Conservation (phyloP, 345 rosid species). For the Cardamine resedifolia region DNA sequence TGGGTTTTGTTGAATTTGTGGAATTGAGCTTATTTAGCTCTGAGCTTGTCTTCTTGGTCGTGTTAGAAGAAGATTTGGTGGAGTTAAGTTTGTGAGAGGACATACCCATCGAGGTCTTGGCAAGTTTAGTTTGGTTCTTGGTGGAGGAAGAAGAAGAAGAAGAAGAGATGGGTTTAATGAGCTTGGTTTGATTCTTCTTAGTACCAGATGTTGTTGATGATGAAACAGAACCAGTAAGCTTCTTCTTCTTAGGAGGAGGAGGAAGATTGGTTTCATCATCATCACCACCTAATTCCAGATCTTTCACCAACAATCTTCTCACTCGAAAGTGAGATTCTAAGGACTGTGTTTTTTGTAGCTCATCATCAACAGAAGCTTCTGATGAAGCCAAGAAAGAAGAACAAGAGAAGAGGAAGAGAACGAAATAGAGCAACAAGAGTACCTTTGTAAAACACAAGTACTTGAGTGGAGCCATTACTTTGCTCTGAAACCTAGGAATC, state of each 20-base stretch:
- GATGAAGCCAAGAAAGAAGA: slow-evolving; percentile 39
- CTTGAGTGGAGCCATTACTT: slow-evolving; percentile 45
- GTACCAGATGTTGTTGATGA: slow-evolving; percentile 19
- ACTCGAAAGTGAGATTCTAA: slow-evolving; percentile 31
- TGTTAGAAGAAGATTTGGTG: slow-evolving; percentile 37
- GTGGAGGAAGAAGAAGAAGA: slow-evolving; percentile 36
- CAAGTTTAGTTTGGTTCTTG: slow-evolving; percentile 53
- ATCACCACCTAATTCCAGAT: slow-evolving; percentile 29
- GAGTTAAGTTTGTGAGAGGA: slow-evolving; percentile 50
- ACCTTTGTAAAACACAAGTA: slow-evolving; percentile 51
- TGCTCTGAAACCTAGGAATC: slow-evolving; percentile 37
- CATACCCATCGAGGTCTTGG: slow-evolving; percentile 22
- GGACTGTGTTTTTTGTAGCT: slow-evolving; percentile 31
- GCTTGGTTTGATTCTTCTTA: slow-evolving; percentile 60
- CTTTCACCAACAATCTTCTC: slow-evolving; percentile 46
- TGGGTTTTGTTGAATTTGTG: slow-evolving; percentile 45
- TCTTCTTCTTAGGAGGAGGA: slow-evolving; percentile 49
- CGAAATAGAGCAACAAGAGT: slow-evolving; percentile 42
- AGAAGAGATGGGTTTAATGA: slow-evolving; percentile 35
- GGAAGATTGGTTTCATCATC: slow-evolving; percentile 33
- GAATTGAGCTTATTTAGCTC: slow-evolving; percentile 51
- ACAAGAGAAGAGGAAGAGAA: slow-evolving; percentile 41
- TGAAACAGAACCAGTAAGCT: slow-evolving; percentile 23
- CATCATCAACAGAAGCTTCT: slow-evolving; percentile 24
- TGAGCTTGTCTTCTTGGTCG: slow-evolving; percentile 29